Evolutionary conservation across 148 eudicot genomes (phyloP), one percentile per base, ranked within the genome.

Genomic region (Pharnaceum exiguum): DNA sequence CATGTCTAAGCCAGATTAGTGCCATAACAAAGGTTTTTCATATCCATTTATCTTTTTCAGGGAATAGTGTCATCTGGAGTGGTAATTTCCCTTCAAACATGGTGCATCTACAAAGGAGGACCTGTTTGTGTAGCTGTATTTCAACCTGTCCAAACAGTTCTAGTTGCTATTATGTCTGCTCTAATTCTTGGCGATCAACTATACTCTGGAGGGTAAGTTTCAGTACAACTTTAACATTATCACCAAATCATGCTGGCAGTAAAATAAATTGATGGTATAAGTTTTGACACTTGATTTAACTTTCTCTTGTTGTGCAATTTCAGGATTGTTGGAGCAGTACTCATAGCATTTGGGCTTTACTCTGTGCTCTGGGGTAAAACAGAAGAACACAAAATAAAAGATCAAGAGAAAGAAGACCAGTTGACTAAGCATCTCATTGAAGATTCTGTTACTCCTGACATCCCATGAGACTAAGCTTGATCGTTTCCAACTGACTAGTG

Each of bases 71-170:
- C 95, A 17, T 87, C 95, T 33, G 95, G 89, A 3, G 40, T 87
- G 12, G 87, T 83, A 52, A 80, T 87, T 7, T 70, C 87, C 30
- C 89, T 86, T 11, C 95, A 86, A 62, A 86, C 86, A 43, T 86
- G 95, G 95, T 83, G 95, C 50, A 86, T 86, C 51, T 73, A 80
- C 52, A 83, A 80, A 68, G 86, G 89, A 46, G 95, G 95, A 9
- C 95, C 95, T 1, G 84, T 83, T n/a, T 83, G 67, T 42, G 95
- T 86, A 27, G 89, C 89, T 2, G 77, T 81, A 4, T 86, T 86
- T 65, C 95, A 86, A 68, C 89, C 95, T 13, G 82, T 87, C 7
- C 95, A 87, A 53, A 87, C 95, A n/a, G 69, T 87, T 22, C 57
- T 87, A 33, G 95, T 87, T 33, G 95, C 87, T 21, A 60, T 84